phyloP scores from a whole-genome alignment of 2,329 filamentous ascomycete species.

The Trichoderma koningiopsis region DNA sequence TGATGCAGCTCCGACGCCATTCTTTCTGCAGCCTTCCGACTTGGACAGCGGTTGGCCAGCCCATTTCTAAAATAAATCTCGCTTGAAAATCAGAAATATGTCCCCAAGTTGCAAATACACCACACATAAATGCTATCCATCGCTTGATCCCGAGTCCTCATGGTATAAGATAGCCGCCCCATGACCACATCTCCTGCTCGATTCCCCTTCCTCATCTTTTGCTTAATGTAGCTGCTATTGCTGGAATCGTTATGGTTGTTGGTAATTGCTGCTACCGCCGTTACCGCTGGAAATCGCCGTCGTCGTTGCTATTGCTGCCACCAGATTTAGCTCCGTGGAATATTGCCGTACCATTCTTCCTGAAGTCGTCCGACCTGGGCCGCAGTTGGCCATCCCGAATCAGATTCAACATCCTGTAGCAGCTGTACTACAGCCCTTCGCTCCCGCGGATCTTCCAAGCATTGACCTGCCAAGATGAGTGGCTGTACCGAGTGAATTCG shows the following conservation, averaged over 20 bases:
- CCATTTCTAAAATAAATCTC: no score
- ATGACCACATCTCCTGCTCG: conserved; percentile 14
- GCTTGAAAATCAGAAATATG: no score
- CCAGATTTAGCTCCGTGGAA: neutral
- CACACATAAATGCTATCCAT: conserved; percentile 31
- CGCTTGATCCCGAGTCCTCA: conserved; percentile 26
- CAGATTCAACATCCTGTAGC: conserved; percentile 3
- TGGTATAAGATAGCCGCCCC: neutral
- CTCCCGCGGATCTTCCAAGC: conserved; percentile 7
- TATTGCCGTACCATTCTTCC: neutral
- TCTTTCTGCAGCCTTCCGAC: no score
- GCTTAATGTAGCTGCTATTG: neutral
- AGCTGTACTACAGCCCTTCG: conserved; percentile 4
- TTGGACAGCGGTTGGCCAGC: no score
- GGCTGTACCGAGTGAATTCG: conserved; percentile 3
- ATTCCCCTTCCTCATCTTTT: neutral
- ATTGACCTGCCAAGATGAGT: conserved; percentile 8
- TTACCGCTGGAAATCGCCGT: no score
- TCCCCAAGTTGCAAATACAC: neutral
- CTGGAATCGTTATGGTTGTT: neutral
- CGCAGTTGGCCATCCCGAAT: conserved; percentile 3
- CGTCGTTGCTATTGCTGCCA: neutral
- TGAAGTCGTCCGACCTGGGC: neutral
- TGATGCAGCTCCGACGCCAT: no score
- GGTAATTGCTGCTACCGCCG: neutral